Percentiles rank a stretch among this genome's conserved stretches.
phyloP scores from a whole-genome alignment of 192 early-diverging fungal species.

The Backusella luteola region DNA sequence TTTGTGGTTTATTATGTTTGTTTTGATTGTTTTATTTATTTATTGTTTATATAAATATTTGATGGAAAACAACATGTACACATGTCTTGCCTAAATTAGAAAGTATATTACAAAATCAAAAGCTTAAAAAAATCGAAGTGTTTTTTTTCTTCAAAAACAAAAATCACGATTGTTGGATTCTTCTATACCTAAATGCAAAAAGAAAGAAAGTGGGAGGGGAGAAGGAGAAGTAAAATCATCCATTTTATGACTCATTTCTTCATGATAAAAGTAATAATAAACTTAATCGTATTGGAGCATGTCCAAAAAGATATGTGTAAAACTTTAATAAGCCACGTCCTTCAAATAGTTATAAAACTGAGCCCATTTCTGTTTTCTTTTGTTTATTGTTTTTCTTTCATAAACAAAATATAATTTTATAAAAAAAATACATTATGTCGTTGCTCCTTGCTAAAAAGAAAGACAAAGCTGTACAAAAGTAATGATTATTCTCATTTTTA shows the following conservation, averaged over 20 bases:
- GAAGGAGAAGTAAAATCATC: background rate
- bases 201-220: background rate
- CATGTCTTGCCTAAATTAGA: background rate
- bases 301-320: background rate
- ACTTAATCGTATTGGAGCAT: background rate
- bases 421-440: background rate
- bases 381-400: background rate
- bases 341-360: slow-evolving; percentile 2
- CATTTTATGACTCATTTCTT: background rate
- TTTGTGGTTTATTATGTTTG: background rate
- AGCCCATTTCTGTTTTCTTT: background rate
- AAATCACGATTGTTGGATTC: background rate
- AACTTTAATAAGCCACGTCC: background rate
- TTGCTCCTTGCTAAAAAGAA: background rate
- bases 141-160: background rate
- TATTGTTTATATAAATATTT: background rate
- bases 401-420: background rate
- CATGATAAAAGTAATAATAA: background rate
- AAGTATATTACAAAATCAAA: background rate
- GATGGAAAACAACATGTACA: background rate
- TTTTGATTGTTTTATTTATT: slow-evolving; percentile 7
- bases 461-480: slow-evolving; percentile 5
- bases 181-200: background rate
- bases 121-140: background rate
- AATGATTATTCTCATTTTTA: background rate